Conservation (phyloP, 768 basidiomycete genomes). For the Leccinum variicolor region DNA sequence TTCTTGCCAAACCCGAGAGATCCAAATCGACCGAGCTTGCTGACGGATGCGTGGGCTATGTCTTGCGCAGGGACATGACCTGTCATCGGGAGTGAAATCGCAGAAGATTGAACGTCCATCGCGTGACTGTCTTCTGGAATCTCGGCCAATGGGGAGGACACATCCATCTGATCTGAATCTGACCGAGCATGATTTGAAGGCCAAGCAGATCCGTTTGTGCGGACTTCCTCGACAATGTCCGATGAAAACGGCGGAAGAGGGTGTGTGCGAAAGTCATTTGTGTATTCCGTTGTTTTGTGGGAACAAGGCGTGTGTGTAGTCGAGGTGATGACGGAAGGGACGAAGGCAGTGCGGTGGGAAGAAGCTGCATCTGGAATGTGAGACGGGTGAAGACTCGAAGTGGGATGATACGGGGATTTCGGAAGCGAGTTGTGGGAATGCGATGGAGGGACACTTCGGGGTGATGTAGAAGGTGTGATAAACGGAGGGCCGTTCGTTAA, state of each 20-base stretch:
- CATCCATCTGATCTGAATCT: constrained; percentile 51
- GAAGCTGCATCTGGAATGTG: constrained; percentile 46
- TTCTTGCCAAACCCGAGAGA: constrained; percentile 68
- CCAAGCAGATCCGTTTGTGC: constrained; percentile 25
- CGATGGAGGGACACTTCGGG: constrained; percentile 45
- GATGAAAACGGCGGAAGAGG: constrained; percentile 30
- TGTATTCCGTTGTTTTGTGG: constrained; percentile 34
- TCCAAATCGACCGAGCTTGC: constrained; percentile 57
- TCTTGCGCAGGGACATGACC: constrained; percentile 38
- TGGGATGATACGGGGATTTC: constrained; percentile 36
- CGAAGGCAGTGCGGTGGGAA: constrained; percentile 54
- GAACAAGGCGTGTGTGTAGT: constrained; percentile 29
- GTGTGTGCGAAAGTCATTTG: constrained; percentile 31
- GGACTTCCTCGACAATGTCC: constrained; percentile 28
- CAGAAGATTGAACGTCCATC: constrained; percentile 51
- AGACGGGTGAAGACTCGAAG: constrained; percentile 36
- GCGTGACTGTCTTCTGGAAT: constrained; percentile 36
- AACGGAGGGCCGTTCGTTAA: constrained; percentile 34
- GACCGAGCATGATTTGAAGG: constrained; percentile 28
- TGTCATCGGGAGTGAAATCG: constrained; percentile 41
- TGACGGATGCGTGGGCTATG: constrained; percentile 38
- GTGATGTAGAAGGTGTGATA: constrained; percentile 39
- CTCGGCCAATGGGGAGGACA: constrained; percentile 48
- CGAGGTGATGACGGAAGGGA: constrained; percentile 37
- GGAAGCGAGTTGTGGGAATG: constrained; percentile 46